Evolutionary conservation across 129 eudicot genomes (phyloP), one percentile per base, ranked within the genome.

Genomic region (Smallanthus sonchifolius): DNA sequence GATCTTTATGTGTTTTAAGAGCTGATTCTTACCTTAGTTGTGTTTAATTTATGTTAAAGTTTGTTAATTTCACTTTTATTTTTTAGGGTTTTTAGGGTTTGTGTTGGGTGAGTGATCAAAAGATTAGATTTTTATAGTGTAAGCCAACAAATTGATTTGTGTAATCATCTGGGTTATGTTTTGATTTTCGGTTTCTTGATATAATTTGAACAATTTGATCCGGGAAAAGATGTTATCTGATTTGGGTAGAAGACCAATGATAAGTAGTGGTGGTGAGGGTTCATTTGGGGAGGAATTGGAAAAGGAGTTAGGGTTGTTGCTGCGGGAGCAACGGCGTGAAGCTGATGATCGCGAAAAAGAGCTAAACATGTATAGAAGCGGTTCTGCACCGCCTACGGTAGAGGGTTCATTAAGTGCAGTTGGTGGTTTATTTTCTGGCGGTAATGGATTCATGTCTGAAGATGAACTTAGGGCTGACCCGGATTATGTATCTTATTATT

Each of bases 401-500:
- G 94, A 87, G 75, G 97, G 97, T 56, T 91, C 95, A 13, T 82
- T 91, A 45, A 91, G 84, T 77, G 97, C 97, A 24, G 91, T 87
- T 39, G 95, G 91, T 74, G 91, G 95, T 35, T 81, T 91, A 66
- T 86, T 87, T 72, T 87, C 87, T 11, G 74, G 80, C 65, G 88
- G 90, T 10, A 91, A 82, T 73, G 97, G 83, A 30, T 84, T 82
- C 65, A 76, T 37, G 78, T 83, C 94, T 4, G 97, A 91, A 77
- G 97, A 91, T 69, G 97, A 91, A 75, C 89, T 91, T 62, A 87
- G 97, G 88, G 89, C 97, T 78, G 95, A 91, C 80, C 97, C 95
- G 69, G 88, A 86, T 15, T 91, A 91, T 67, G 56, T 84, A 47
- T 86, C 94, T 4, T 91, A 91, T 45, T 91, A 91, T 70, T 91